Evolutionary conservation across 2,329 filamentous ascomycete genomes (phyloP).

Genomic region (Diaporthe citriasiana): DNA sequence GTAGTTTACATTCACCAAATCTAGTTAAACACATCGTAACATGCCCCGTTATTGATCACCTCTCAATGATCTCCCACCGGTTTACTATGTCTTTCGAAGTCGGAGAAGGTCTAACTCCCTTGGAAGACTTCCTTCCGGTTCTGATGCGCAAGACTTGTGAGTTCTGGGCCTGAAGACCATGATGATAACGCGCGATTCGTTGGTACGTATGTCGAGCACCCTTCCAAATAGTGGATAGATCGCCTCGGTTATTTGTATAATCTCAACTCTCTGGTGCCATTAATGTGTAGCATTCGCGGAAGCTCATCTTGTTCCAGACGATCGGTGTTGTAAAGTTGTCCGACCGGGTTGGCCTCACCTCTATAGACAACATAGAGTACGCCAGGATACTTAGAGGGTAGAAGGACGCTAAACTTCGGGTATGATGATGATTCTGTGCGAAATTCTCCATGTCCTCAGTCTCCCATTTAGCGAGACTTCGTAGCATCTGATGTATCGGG

Average conservation of each 20-base stretch:
- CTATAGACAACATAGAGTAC: background rate
- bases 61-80: background rate
- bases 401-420: too few species aligned
- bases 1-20: background rate
- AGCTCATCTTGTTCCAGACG: accelerated
- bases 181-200: background rate
- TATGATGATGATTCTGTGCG: background rate
- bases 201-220: too few species aligned
- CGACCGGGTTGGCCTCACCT: background rate
- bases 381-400: background rate
- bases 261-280: background rate
- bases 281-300: background rate
- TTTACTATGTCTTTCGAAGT: background rate
- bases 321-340: too few species aligned
- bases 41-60: background rate
- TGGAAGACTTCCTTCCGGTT: too few species aligned
- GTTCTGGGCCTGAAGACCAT: background rate
- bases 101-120: too few species aligned
- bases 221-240: background rate
- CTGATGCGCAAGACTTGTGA: background rate
- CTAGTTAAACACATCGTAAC: background rate
- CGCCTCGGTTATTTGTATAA: background rate
- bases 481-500: background rate
- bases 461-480: background rate
- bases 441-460: background rate